Evolutionary conservation across 371 early-diverging fungal genomes (phyloP), one percentile per base, ranked within the genome.

Genomic region (Lichtheimia hyalospora): DNA sequence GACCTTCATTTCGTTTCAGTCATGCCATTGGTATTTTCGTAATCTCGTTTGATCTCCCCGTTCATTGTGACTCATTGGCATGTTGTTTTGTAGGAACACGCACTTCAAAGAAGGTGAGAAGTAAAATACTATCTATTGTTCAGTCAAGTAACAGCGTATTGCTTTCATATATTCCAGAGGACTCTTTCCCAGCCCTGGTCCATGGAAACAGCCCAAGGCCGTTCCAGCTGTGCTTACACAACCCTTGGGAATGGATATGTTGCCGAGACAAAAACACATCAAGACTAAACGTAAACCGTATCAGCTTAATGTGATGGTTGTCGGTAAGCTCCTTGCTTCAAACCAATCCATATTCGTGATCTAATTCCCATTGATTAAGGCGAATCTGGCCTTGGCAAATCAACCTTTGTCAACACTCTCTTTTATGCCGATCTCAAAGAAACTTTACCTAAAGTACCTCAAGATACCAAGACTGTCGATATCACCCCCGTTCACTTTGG

Each of bases 371-470:
- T 46, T 21, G n/a, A 25, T 25, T 25, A 25, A 92, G 92, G 92
- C 23, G 83, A 89, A 58, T 82, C 88, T 64, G 98, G 96, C 40
- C 75, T 94, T 43, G 98, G 98, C 49, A 93, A 96, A 75, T 87
- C 94, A 14, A 96, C 98, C 5, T 93, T 98, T 61, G 82, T 98
- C 73, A 95, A 95, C 74, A 92, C 95, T 6, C 76, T 98, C 8
- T 96, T 90, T 66, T 75, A 82, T 60, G 77, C 89, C 7, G 84
- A 86, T 57, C 75, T 90, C 18, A 84, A 83, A 54, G 89, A 86
- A 60, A 82, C 84, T 28, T 52, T 73, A 8, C 84, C 85, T 49
- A 85, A 70, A 54, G 70, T 68, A 53, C 73, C 79, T 3, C 79
- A 86, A 58, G 65, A 74, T 24, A 77, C 81, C 10, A 75, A 88